Evolutionary conservation across 192 early-diverging fungal species (phyloP).

Genomic region (Backusella mclennaniae): DNA sequence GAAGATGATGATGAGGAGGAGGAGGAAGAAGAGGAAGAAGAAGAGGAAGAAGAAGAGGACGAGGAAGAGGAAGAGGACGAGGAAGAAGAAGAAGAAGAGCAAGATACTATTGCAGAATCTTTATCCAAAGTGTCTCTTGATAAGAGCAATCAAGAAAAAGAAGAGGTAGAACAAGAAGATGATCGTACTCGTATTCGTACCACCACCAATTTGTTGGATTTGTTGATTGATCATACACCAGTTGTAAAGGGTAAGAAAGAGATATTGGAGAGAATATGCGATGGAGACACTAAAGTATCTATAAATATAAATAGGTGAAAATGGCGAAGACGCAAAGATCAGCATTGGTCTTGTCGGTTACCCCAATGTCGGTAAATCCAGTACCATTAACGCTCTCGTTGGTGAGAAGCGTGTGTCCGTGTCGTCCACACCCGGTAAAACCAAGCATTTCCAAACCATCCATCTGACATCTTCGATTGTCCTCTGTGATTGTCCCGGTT

Average conservation of each 20-base stretch:
- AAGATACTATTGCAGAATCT: slow-evolving; percentile 30
- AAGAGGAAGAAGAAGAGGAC: slow-evolving; percentile 30
- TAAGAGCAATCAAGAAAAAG: slow-evolving; percentile 38
- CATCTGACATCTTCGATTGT: slow-evolving; percentile 81
- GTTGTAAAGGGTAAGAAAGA: slow-evolving; percentile 37
- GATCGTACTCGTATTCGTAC: slow-evolving; percentile 52
- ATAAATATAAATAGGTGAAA: slow-evolving; percentile 24
- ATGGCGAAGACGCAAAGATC: slow-evolving; percentile 37
- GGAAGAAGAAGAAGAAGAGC: slow-evolving; percentile 26
- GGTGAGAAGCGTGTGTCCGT: slow-evolving; percentile 95
- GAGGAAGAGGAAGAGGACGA: slow-evolving; percentile 30
- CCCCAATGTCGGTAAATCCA: slow-evolving; percentile 99
- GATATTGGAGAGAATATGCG: not conserved
- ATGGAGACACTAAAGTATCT: not conserved
- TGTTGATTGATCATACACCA: slow-evolving; percentile 48
- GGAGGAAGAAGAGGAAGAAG: slow-evolving; percentile 1
- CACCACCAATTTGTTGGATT: slow-evolving; percentile 49
- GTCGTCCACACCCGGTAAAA: slow-evolving; percentile 96
- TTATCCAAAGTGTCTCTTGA: slow-evolving; percentile 28
- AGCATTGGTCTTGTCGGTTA: slow-evolving; percentile 98
- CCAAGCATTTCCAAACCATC: slow-evolving; percentile 99
- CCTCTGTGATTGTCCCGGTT: slow-evolving; percentile 98
- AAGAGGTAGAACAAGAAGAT: slow-evolving; percentile 47
- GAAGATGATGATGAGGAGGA: slow-evolving; percentile 27
- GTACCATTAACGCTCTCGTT: slow-evolving; percentile 96